These are phyloP conservation scores for Cynara cardunculus DNA, from an alignment of 129 eudicot genomes.

Conservation along the genomic window DNA sequence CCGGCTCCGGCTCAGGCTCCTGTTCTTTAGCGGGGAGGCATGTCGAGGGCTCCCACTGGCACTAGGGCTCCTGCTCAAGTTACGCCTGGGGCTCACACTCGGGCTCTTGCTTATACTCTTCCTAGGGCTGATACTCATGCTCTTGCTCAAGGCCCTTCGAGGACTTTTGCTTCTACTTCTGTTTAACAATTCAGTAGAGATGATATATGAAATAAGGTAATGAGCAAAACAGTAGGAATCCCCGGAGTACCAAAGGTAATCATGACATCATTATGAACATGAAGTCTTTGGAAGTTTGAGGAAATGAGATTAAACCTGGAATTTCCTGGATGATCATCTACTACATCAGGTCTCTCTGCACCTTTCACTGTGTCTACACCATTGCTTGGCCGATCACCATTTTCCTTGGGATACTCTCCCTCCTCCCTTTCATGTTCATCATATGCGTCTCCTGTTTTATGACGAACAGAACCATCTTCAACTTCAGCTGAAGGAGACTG, in stretches of 20 bases:
- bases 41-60: conserved; percentile 52
- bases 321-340: conserved; percentile 66
- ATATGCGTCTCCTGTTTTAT: conserved; percentile 32
- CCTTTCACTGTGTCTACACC: conserved; percentile 46
- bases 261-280: background rate
- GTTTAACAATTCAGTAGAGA: conserved; percentile 21
- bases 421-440: conserved; percentile 65
- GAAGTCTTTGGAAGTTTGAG: background rate
- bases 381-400: conserved; percentile 65
- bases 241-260: too few species aligned
- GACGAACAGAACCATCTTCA: conserved; percentile 38
- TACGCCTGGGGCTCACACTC: conserved; percentile 39
- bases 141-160: conserved; percentile 63
- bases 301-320: conserved; percentile 51
- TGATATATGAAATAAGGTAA: conserved; percentile 13
- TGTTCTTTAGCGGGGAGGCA: conserved; percentile 27
- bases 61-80: conserved; percentile 55
- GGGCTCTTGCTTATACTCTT: conserved; percentile 53
- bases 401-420: conserved; percentile 70
- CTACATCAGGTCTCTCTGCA: conserved; percentile 64
- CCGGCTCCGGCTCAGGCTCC: conserved; percentile 29
- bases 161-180: conserved; percentile 80
- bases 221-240: background rate
- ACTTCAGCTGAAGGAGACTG: conserved; percentile 41
- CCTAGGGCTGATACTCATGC: conserved; percentile 85